Conservation (phyloP, 257 asterid genomes). For the Leptodermis oblonga region DNA sequence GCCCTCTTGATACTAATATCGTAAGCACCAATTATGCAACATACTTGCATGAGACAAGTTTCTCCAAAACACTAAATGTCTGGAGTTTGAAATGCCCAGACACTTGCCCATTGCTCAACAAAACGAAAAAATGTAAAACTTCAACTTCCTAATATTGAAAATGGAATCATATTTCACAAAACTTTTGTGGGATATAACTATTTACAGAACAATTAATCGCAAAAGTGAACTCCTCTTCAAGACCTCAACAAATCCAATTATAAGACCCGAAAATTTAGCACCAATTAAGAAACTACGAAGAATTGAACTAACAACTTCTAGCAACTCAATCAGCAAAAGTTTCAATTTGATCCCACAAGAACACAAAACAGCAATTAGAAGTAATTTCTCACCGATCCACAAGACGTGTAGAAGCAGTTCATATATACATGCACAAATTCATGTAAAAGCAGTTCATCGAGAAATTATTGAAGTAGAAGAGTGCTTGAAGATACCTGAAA, state of each 20-base stretch:
- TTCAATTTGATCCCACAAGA: not conserved
- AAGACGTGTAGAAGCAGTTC: not conserved
- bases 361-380: not conserved
- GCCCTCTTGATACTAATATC: not conserved
- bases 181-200: not conserved
- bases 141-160: not conserved
- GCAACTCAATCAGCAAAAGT: conserved; percentile 6
- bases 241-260: not conserved
- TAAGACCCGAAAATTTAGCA: not conserved
- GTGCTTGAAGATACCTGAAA: conserved; percentile 7
- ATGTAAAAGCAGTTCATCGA: not conserved
- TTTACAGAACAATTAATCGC: not conserved
- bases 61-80: not conserved
- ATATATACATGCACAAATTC: not conserved
- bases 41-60: not conserved
- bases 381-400: conserved; percentile 9
- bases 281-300: not conserved
- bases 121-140: not conserved
- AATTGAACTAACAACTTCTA: not conserved
- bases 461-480: not conserved
- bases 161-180: not conserved
- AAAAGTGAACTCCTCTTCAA: not conserved
- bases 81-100: not conserved
- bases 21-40: not conserved
- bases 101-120: not conserved